These are phyloP conservation scores for Vaccinium macrocarpon DNA, from an alignment of 148 eudicot species.

Conservation along the genomic window DNA sequence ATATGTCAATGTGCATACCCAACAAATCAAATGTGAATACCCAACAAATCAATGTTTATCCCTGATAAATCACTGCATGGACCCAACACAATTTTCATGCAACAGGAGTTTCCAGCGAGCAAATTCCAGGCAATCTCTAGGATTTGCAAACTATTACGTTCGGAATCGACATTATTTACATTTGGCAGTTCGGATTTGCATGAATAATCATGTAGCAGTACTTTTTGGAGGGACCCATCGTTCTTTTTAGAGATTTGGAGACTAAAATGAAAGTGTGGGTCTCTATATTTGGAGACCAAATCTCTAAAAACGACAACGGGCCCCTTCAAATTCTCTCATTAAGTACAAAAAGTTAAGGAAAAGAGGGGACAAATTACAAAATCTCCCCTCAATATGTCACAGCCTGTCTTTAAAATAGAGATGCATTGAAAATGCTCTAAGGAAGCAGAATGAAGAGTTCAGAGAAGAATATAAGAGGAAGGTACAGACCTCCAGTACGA, in stretches of 20 bases:
- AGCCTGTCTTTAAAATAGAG: too few relatives aligned
- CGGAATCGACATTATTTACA: neutral
- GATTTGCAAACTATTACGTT: neutral
- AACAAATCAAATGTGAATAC: neutral
- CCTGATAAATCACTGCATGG: neutral
- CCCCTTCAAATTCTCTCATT: too few relatives aligned
- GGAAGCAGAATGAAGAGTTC: neutral
- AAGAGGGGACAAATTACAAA: too few relatives aligned
- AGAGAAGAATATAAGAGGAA: slow-evolving; percentile 13
- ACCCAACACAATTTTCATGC: neutral
- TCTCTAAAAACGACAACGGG: too few relatives aligned
- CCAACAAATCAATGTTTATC: neutral
- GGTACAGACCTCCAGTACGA: slow-evolving; percentile 61
- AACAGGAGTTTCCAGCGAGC: neutral
- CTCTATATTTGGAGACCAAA: too few relatives aligned
- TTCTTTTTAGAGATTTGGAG: too few relatives aligned
- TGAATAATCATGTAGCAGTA: neutral
- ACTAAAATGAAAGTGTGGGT: too few relatives aligned
- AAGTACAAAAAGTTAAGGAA: too few relatives aligned
- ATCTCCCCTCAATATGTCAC: too few relatives aligned
- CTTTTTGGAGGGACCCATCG: too few relatives aligned
- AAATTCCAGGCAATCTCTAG: neutral
- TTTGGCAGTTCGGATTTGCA: neutral
- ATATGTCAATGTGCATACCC: neutral
- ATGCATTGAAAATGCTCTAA: too few relatives aligned